A percentile compares a stretch with the other conserved stretches of the same genome.
Conservation (phyloP, 2,329 filamentous ascomycete species). For the Hymenoscyphus occultus region DNA sequence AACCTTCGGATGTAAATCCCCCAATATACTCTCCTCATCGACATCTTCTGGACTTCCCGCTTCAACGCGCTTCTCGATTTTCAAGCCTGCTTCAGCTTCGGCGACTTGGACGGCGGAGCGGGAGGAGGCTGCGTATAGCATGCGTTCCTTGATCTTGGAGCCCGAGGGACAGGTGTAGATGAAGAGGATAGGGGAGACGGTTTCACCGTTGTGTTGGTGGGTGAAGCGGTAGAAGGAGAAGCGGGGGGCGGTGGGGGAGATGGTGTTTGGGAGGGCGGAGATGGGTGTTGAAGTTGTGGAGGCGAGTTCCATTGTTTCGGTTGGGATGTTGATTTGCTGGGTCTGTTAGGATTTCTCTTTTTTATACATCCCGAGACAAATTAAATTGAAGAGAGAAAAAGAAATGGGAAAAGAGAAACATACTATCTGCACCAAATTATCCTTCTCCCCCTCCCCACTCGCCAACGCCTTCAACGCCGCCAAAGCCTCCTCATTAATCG, state of each 20-base stretch:
- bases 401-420: slow-evolving; percentile 31
- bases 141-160: slow-evolving; percentile 75
- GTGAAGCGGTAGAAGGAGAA: slow-evolving; percentile 74
- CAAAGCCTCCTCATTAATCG: slow-evolving; percentile 59
- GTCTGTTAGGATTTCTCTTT: background rate
- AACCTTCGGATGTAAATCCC: slow-evolving; percentile 66
- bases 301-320: slow-evolving; percentile 67
- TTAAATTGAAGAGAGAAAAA: too few species aligned
- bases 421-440: slow-evolving; percentile 63
- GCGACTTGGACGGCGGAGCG: slow-evolving; percentile 64
- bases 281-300: slow-evolving; percentile 52
- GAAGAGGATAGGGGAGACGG: slow-evolving; percentile 65
- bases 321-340: slow-evolving; percentile 69
- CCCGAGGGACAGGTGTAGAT: slow-evolving; percentile 77
- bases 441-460: slow-evolving; percentile 43
- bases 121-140: slow-evolving; percentile 77
- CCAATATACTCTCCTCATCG: slow-evolving; percentile 60
- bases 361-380: background rate
- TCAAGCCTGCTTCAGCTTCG: slow-evolving; percentile 61
- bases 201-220: slow-evolving; percentile 52
- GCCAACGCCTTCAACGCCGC: slow-evolving; percentile 60
- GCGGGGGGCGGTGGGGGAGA: slow-evolving; percentile 67
- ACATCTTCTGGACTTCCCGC: slow-evolving; percentile 68
- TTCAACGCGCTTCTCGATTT: slow-evolving; percentile 68
- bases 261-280: slow-evolving; percentile 53